Evolutionary conservation across 1,284 basidiomycete species (phyloP), one percentile per base, ranked within the genome.

Genomic region (Ustilago vetiveriae): DNA sequence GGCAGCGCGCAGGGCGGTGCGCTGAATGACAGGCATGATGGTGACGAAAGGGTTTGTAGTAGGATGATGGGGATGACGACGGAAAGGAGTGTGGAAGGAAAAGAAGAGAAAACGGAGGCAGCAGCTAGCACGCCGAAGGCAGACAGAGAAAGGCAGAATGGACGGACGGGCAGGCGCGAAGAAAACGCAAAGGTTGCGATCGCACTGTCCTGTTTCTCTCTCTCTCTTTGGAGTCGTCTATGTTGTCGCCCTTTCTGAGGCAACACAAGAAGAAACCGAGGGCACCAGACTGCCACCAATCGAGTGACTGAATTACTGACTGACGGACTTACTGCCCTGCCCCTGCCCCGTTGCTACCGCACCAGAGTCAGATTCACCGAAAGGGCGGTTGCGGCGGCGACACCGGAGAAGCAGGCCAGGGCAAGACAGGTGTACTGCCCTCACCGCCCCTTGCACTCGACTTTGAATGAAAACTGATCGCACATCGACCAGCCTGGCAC

Each of bases 1-100:
- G 26, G 67, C 75, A 69, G 75, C 75, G 63, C 75, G 62, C 49
- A 75, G 50, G 54, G 72, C 72, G 44, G 72, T 59, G 53, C 72
- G 72, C 72, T 75, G 69, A 49, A 75, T 65, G 55, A 75, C 64
- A 51, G 72, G 72, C 72, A 75, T 75, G 55, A 32, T 58, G 55
- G 38, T 46, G 54, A 55, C 27, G 52, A 57, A 43, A n/a, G 36
- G 41, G 51, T 29, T 54, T 38, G n/a, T n/a, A 40, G 32, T 44
- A 51, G 42, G 40, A 46, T 56, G 37, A 39, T 11, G 37, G 38
- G 38, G 48, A 56, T 64, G 53, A 65, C 40, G 67, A 58, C 40
- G 46, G 43, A 32, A 24, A 51, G 46, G 56, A 41, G 48, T 33
- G 59, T n/a, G n/a, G n/a, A n/a, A 44, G 39, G 50, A 53, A 44